Evolutionary conservation across 2,329 filamentous ascomycete species (phyloP).

Genomic region (Ilyonectria sp.): DNA sequence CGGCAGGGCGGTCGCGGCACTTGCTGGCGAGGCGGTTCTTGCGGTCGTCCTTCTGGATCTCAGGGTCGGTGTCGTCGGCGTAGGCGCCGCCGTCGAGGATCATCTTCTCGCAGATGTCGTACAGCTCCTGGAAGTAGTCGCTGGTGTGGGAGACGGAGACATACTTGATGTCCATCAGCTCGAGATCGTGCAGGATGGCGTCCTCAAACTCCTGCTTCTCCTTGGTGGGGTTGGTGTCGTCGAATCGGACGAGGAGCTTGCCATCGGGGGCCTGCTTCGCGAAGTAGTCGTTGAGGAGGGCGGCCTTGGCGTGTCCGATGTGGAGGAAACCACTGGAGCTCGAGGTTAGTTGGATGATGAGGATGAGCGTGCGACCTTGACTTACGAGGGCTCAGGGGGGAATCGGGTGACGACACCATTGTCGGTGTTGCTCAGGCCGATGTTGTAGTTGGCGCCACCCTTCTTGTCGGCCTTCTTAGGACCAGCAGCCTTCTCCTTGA

Average conservation of each 20-base stretch:
- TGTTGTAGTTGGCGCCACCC: slow-evolving; percentile 89
- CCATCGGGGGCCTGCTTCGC: slow-evolving; percentile 94
- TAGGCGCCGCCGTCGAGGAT: slow-evolving; percentile 92
- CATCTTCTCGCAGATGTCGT: slow-evolving; percentile 86
- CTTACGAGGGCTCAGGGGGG: slow-evolving; percentile 91
- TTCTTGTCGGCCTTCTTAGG: slow-evolving; percentile 79
- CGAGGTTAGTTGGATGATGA: slow-evolving; percentile 35
- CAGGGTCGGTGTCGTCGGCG: slow-evolving; percentile 92
- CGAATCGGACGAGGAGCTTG: slow-evolving; percentile 91
- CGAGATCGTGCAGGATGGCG: slow-evolving; percentile 91
- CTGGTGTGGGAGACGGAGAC: slow-evolving; percentile 91
- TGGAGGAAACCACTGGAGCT: slow-evolving; percentile 82
- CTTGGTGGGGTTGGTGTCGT: slow-evolving; percentile 97
- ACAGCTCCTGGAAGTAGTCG: slow-evolving; percentile 95
- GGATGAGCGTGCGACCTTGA: slow-evolving; percentile 39
- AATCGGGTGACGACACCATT: slow-evolving; percentile 94
- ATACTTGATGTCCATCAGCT: slow-evolving; percentile 91
- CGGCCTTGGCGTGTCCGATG: slow-evolving; percentile 96
- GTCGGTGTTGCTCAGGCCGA: slow-evolving; percentile 86
- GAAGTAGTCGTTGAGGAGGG: slow-evolving; percentile 95
- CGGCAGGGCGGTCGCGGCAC: slow-evolving; percentile 82
- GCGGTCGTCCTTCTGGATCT: slow-evolving; percentile 88
- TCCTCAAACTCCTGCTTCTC: slow-evolving; percentile 98
- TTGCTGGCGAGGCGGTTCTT: slow-evolving; percentile 87
- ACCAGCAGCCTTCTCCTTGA: slow-evolving; percentile 72